These are phyloP conservation scores for Clitopilus passeckerianus DNA, from an alignment of 768 basidiomycete species.

Conservation along the genomic window DNA sequence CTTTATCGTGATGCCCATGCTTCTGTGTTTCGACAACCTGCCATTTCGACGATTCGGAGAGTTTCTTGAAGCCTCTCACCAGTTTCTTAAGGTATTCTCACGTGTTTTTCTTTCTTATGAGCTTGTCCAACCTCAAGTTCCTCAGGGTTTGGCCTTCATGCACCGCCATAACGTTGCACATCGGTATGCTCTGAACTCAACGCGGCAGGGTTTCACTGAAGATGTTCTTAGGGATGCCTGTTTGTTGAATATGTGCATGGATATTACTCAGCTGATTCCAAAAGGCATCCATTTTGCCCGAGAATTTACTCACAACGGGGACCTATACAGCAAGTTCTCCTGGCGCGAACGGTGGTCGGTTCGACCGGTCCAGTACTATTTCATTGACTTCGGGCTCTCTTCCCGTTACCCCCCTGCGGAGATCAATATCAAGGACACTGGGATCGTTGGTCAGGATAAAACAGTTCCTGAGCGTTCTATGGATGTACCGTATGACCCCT, in stretches of 20 bases:
- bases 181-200: constrained; percentile 7
- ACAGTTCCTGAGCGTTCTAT: constrained; percentile 28
- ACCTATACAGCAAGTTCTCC: neutral
- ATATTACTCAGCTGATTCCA: constrained; percentile 19
- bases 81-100: constrained; percentile 4
- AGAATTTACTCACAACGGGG: constrained; percentile 10
- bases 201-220: neutral
- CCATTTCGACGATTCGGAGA: constrained; percentile 10
- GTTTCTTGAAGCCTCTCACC: constrained; percentile 4
- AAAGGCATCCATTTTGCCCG: constrained; percentile 16
- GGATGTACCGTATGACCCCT: constrained; percentile 25
- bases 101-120: neutral
- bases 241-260: constrained; percentile 30
- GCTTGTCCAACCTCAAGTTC: neutral
- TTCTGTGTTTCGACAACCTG: constrained; percentile 2
- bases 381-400: constrained; percentile 32
- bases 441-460: constrained; percentile 34
- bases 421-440: constrained; percentile 15
- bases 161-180: constrained; percentile 16
- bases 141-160: constrained; percentile 17
- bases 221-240: constrained; percentile 5
- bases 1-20: constrained; percentile 9
- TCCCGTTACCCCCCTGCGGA: constrained; percentile 19
- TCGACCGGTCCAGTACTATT: constrained; percentile 25
- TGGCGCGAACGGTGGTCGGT: constrained; percentile 21